Percentiles rank a stretch among this genome's conserved stretches.
Conservation (phyloP, 2,329 filamentous ascomycete genomes). For the Fusarium lateritium region DNA sequence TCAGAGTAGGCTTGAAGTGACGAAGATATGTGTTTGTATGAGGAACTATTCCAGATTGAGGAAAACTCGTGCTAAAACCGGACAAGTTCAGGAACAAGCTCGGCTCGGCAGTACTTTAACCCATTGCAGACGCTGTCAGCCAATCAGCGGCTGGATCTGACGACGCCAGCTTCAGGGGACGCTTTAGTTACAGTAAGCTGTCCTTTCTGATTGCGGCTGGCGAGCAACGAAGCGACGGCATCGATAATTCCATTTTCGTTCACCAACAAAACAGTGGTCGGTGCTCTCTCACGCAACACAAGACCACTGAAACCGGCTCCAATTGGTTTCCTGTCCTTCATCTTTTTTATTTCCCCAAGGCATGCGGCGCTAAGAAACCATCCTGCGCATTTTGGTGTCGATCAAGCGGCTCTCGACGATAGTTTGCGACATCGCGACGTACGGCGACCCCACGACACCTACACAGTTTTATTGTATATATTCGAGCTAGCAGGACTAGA, state of each 20-base stretch:
- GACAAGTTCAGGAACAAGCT: conserved; percentile 18
- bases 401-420: conserved; percentile 28
- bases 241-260: conserved; percentile 28
- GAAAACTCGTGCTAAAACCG: conserved; percentile 19
- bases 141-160: conserved; percentile 47
- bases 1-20: background rate
- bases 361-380: conserved; percentile 43
- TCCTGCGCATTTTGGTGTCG: conserved; percentile 39
- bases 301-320: conserved; percentile 24
- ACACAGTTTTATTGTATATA: conserved; percentile 25
- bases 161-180: conserved; percentile 36
- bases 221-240: conserved; percentile 35
- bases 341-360: conserved; percentile 25
- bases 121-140: conserved; percentile 27
- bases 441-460: conserved; percentile 10
- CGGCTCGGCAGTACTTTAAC: conserved; percentile 48
- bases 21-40: conserved; percentile 1
- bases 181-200: conserved; percentile 48
- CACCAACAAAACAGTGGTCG: conserved; percentile 16
- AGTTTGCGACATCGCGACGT: conserved; percentile 40
- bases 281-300: conserved; percentile 14
- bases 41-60: background rate
- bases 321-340: conserved; percentile 28
- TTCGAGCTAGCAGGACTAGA: conserved; percentile 37
- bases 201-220: conserved; percentile 47